Evolutionary conservation across 495 filamentous ascomycete genomes (phyloP), one percentile per base, ranked within the genome.

Genomic region (Xylaria bambusicola): DNA sequence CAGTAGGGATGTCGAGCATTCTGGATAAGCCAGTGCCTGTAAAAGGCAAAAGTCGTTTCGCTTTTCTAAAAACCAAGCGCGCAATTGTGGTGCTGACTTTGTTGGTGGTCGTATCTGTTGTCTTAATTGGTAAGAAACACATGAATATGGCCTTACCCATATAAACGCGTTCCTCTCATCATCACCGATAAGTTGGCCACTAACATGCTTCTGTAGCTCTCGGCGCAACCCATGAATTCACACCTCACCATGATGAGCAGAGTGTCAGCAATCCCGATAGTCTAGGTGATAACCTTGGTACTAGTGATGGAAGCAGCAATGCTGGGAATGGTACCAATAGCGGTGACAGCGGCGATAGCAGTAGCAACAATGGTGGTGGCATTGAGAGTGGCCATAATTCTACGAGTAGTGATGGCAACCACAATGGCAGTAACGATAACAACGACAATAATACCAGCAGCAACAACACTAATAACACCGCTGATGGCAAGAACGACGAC

Each of bases 51-150:
- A 26, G 8, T 13, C 65, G 58, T 26, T 40, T 68, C 15, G 57
- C 61, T 17, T 62, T 65, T 44, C 12, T 68, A 31, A 66, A 62
- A 24, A 68, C 58, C 45, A 70, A 68, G 46, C 56, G 61, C 23
- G 61, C 50, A 6, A 64, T 70, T 5, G 59, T 57, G 18, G 10
- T 48, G 12, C 52, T 68, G 40, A 62, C 58, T 7, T 18, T 56
- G 7, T 29, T 66, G 12, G 58, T 65, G 5, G 45, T 70, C 18
- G 41, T 61, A 3, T 62, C 62, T 9, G 56, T 42, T 8, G 61
- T 68, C 1, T 27, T 70, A 12, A 66, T 66, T 27, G 65, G 68
- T 66, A 31, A 61, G 53, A 46, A 10, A 35, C 15, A 33, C 10
- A 33, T 33, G 10, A 33, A 5, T 33, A 5, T 33, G 29, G 29